Evolutionary conservation across 208 protist species (phyloP), one percentile per base, ranked within the genome.

Genomic region (Acanthamoeba castellanii): DNA sequence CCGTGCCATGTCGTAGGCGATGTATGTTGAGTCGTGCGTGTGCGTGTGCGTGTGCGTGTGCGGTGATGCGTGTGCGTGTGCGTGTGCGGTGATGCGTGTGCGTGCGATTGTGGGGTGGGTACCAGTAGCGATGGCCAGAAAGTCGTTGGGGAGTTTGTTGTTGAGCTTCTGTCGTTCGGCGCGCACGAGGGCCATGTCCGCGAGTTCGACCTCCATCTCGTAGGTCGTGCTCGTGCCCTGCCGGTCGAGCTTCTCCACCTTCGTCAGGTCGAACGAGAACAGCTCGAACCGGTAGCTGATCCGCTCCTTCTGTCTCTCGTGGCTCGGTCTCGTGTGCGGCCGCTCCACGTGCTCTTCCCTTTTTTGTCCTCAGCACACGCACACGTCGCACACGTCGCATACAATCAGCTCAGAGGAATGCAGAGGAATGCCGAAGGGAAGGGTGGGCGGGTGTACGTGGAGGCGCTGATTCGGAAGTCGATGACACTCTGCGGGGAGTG

Each of bases 131-230:
- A 84, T 84, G 34, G 76, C 37, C 20, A 84, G 42, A 32, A 84
- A 84, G 7, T 84, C 76, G 45, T 84, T 84, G 47, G 34, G 76
- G 11, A 37, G 76, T 55, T 84, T 84, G 76, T 55, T 84, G 76
- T 4, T n/a, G 22, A 84, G 37, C 45, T 84, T 84, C 37, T 20
- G 20, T 25, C 76, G 32, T 37, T 84, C 76, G 25, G 76, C 76
- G 42, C 76, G 76, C 4, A 84, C 16, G 18, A 84, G 45, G n/a
- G 8, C 59, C 84, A 90, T 90, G 55, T 90, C 57, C 11, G 34
- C 50, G 20, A 90, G 84, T 32, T 90, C 84, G 16, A 90, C 22
- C 42, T 90, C 84, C 84, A 90, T 90, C 32, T 90, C 84, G 30
- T 70, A 90, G 27, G 84, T 90, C 7, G 84, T 90, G 13, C 8